phyloP scores from a whole-genome alignment of 768 basidiomycete species.

The Phanerodontia chrysosporium region DNA sequence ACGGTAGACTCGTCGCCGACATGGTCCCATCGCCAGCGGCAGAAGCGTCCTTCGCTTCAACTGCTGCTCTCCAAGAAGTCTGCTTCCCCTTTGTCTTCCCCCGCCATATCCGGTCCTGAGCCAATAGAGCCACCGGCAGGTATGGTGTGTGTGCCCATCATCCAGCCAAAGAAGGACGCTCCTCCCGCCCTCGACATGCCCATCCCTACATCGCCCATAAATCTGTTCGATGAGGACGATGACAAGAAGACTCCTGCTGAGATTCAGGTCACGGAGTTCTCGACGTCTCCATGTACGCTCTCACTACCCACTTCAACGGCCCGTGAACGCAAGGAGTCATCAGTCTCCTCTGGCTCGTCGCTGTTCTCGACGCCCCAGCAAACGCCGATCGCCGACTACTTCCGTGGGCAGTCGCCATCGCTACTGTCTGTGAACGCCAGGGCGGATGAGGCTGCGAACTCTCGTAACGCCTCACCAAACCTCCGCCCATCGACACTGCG shows the following conservation, averaged over 20 bases:
- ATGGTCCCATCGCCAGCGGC: slow-evolving; percentile 26
- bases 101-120: slow-evolving; percentile 22
- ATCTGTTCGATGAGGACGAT: slow-evolving; percentile 16
- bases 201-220: slow-evolving; percentile 24
- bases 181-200: slow-evolving; percentile 23
- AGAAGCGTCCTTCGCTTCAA: slow-evolving; percentile 68
- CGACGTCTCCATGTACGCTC: neutral
- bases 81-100: slow-evolving; percentile 39
- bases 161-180: slow-evolving; percentile 2
- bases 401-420: slow-evolving; percentile 16
- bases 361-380: slow-evolving; percentile 23
- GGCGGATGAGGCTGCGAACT: slow-evolving; percentile 3
- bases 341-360: slow-evolving; percentile 18
- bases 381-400: slow-evolving; percentile 27
- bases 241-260: slow-evolving; percentile 1
- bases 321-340: slow-evolving; percentile 16
- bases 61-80: slow-evolving; percentile 67
- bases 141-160: slow-evolving; percentile 5
- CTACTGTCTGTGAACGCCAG: slow-evolving; percentile 15
- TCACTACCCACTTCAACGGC: neutral
- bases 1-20: slow-evolving; percentile 17
- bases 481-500: slow-evolving; percentile 12
- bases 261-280: neutral
- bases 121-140: neutral
- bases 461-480: neutral